phyloP scores from a whole-genome alignment of 139 green algal genomes.

The Coelastrella sp. region DNA sequence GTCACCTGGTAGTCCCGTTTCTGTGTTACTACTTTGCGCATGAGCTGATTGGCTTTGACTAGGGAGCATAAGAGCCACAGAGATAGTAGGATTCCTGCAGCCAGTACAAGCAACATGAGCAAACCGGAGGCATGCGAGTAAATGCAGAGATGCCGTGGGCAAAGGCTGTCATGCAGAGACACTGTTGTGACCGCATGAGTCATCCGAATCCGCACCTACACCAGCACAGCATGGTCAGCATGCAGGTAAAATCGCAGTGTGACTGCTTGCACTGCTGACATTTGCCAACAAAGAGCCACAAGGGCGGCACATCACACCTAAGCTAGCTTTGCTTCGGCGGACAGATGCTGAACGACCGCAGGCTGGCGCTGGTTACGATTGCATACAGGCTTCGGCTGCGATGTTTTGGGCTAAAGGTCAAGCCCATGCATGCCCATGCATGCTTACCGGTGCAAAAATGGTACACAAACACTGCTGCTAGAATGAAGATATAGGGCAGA shows the following conservation, averaged over 20 bases:
- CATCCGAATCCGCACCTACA: background rate
- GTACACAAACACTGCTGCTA: conserved; percentile 62
- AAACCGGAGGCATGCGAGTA: background rate
- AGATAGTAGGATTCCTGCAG: conserved; percentile 43
- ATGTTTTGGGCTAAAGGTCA: background rate
- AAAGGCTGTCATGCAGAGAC: background rate
- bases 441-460: conserved; percentile 49
- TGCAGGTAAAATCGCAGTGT: too few relatives aligned
- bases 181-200: background rate
- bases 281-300: too few relatives aligned
- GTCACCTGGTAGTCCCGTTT: conserved; percentile 16
- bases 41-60: conserved; percentile 36
- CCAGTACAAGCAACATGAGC: background rate
- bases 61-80: conserved; percentile 41
- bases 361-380: too few relatives aligned
- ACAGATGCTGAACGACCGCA: too few relatives aligned
- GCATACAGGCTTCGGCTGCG: too few relatives aligned
- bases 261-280: too few relatives aligned
- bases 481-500: conserved; percentile 58
- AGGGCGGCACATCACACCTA: too few relatives aligned
- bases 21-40: conserved; percentile 33
- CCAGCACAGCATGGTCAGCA: too few relatives aligned
- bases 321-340: too few relatives aligned
- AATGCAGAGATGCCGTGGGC: background rate
- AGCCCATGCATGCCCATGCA: background rate